A percentile compares a stretch with the other conserved stretches of the same genome.
phyloP scores from a whole-genome alignment of 2,329 filamentous ascomycete species.

The Dothistroma septosporum region DNA sequence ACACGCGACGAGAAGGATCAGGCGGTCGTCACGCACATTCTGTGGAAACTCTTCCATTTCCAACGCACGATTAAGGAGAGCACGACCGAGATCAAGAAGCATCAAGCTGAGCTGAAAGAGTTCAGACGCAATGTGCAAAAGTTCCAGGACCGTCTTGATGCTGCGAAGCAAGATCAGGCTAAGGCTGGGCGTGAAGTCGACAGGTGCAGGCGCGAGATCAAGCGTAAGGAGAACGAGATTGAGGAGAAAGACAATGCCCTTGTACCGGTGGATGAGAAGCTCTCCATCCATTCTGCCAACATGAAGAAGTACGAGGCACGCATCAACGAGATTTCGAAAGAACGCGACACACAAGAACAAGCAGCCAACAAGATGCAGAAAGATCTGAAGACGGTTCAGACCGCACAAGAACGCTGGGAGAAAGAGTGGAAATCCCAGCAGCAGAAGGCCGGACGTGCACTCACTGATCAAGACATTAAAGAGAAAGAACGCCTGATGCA shows the following conservation, averaged over 20 bases:
- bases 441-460: slow-evolving; percentile 78
- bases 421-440: slow-evolving; percentile 79
- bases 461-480: slow-evolving; percentile 80
- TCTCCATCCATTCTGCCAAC: slow-evolving; percentile 70
- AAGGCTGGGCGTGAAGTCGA: slow-evolving; percentile 70
- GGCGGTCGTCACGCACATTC: slow-evolving; percentile 84
- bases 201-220: slow-evolving; percentile 81
- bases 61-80: slow-evolving; percentile 91
- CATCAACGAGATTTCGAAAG: slow-evolving; percentile 67
- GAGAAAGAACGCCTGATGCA: slow-evolving; percentile 83
- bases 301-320: slow-evolving; percentile 64
- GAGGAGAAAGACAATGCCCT: slow-evolving; percentile 82
- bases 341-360: slow-evolving; percentile 67
- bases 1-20: slow-evolving; percentile 88
- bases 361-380: slow-evolving; percentile 72
- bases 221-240: slow-evolving; percentile 77
- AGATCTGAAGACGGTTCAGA: slow-evolving; percentile 78
- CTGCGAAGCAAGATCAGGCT: slow-evolving; percentile 77
- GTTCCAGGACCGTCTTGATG: slow-evolving; percentile 74
- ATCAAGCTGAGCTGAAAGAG: slow-evolving; percentile 93
- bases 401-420: slow-evolving; percentile 84
- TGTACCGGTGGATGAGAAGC: slow-evolving; percentile 88
- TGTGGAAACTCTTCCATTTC: slow-evolving; percentile 97
- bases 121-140: slow-evolving; percentile 82
- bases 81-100: slow-evolving; percentile 81